Percentiles rank a stretch among this genome's conserved stretches.
Conservation (phyloP, 2,329 filamentous ascomycete species). For the Clarireedia hainanense region DNA sequence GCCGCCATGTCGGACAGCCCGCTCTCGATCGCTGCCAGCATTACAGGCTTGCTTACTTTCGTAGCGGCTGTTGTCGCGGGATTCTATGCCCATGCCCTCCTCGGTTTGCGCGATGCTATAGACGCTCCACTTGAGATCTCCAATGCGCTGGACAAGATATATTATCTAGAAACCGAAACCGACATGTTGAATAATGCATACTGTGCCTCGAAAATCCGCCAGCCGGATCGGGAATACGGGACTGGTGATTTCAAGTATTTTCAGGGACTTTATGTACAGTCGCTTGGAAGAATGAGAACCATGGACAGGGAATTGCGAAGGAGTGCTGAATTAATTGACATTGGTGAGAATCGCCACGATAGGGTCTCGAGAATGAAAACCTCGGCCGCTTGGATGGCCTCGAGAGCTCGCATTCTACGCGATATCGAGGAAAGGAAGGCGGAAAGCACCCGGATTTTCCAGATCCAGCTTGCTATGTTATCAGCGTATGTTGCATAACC, state of each 20-base stretch:
- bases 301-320: constrained; percentile 15
- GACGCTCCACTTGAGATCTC: constrained; percentile 19
- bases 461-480: constrained; percentile 18
- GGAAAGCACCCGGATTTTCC: constrained; percentile 18
- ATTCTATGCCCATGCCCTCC: constrained; percentile 15
- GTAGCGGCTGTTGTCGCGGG: constrained; percentile 14
- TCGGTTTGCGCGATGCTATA: constrained; percentile 16
- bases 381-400: constrained; percentile 16
- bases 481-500: constrained; percentile 15
- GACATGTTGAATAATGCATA: constrained; percentile 20
- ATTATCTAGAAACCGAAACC: constrained; percentile 18
- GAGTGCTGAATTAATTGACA: constrained; percentile 10
- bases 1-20: constrained; percentile 3
- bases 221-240: constrained; percentile 15
- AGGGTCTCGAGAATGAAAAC: constrained; percentile 18
- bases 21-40: constrained; percentile 12
- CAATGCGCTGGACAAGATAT: constrained; percentile 16
- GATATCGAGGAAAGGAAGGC: constrained; percentile 17
- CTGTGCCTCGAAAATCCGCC: constrained; percentile 15
- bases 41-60: constrained; percentile 19
- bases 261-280: constrained; percentile 14
- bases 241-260: constrained; percentile 19
- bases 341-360: constrained; percentile 13
- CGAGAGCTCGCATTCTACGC: constrained; percentile 15
- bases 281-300: constrained; percentile 13